Evolutionary conservation across 148 eudicot genomes (phyloP), one percentile per base, ranked within the genome.

Genomic region (Vaccinium corymbosum): DNA sequence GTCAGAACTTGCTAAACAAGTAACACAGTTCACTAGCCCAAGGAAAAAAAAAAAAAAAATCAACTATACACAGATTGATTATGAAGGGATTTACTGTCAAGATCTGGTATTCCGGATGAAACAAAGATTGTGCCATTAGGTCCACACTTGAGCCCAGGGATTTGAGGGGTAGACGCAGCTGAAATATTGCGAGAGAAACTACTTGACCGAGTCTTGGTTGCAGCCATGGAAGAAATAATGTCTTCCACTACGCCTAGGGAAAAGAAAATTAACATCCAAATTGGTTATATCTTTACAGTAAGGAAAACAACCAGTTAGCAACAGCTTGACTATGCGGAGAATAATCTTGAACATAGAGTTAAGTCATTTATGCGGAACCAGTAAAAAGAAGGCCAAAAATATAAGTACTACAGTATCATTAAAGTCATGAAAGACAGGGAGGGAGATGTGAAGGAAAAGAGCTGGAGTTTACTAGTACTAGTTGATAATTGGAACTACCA

Each of bases 91-190:
- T 87, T 87, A 97, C 99, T 90, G 89, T 97, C 99, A 62, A 97
- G 94, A 89, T 97, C 97, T 13, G 97, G 92, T 81, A 97, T 97
- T 88, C 99, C 98, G 1, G 99, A 93, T 52, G 99, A 97, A 87
- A 93, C 85, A 80, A 93, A 93, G 78, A 89, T 85, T 15, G 94
- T 88, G 75, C 95, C 97, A 52, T 94, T 97, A 68, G 98, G 98
- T 19, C 98, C 97, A 84, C 91, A 91, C 87, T 92, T 94, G 76
- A 94, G 91, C 59, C 95, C 98, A 55, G 95, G 95, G 27, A 56
- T 82, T 22, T 87, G 90, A 38, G 94, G 83, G 7, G 89, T 78
- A 38, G 95, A 87, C 59, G 82, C 89, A 19, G 82, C 82, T 56
- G 89, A 52, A 82, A 90, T 6, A 16, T 84, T 90, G 76, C 92